Conservation (phyloP, 1,284 basidiomycete genomes). For the Ceratobasidium papillatum region DNA sequence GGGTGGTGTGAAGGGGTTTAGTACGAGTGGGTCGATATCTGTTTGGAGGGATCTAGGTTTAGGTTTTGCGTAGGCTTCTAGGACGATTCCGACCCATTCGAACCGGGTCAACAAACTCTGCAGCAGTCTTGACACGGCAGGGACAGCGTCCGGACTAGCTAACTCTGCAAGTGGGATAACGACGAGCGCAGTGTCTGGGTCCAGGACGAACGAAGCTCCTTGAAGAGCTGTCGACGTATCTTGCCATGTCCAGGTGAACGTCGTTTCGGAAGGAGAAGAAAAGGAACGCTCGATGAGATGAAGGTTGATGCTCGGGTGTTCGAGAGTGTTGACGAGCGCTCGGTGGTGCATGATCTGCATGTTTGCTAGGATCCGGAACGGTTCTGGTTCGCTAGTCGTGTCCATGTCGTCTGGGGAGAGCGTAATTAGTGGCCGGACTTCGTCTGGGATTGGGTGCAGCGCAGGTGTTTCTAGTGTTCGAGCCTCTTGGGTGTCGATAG, state of each 20-base stretch:
- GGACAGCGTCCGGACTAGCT: conserved; percentile 11
- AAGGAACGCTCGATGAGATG: conserved; percentile 5
- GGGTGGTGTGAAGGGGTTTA: conserved; percentile 24
- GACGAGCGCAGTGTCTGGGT: conserved; percentile 11
- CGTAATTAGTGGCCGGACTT: conserved; percentile 6
- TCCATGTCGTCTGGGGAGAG: not conserved
- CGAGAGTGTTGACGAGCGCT: conserved; percentile 15
- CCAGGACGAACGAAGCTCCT: conserved; percentile 20
- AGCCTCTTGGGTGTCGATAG: too few relatives aligned
- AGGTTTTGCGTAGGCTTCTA: conserved; percentile 29
- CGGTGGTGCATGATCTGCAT: conserved; percentile 30
- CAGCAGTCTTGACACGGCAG: conserved; percentile 6
- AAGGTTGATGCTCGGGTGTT: conserved; percentile 6
- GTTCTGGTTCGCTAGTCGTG: not conserved
- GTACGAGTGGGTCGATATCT: not conserved
- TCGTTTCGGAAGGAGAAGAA: not conserved
- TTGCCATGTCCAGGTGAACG: conserved; percentile 15
- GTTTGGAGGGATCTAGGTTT: not conserved
- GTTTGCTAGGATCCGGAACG: conserved; percentile 1
- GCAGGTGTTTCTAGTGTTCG: not conserved
- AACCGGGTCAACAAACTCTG: conserved; percentile 20
- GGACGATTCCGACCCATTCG: not conserved
- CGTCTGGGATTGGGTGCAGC: conserved; percentile 13
- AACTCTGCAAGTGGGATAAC: conserved; percentile 22
- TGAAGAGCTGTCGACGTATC: conserved; percentile 6